Evolutionary conservation across 768 basidiomycete genomes (phyloP).

Genomic region (Russula compacta): DNA sequence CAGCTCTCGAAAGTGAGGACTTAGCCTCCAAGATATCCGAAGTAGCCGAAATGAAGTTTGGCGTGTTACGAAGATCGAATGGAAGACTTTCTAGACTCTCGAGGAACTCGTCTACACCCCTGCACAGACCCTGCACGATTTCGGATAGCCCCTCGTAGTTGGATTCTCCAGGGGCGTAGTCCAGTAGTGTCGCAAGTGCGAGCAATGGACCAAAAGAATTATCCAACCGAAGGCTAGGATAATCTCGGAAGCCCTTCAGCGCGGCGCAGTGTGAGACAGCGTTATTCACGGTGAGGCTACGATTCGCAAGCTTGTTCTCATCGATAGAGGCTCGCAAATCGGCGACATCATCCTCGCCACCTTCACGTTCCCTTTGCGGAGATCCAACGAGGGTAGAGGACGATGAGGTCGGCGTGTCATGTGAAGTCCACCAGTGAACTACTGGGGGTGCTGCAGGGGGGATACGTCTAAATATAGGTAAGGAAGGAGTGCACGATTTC

Average conservation of each 20-base stretch:
- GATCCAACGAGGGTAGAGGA: slow-evolving; percentile 3
- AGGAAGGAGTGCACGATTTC: slow-evolving; percentile 3
- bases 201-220: slow-evolving; percentile 1
- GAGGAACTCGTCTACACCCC: slow-evolving; percentile 13
- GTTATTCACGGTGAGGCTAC: slow-evolving; percentile 2
- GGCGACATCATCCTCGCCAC: background rate
- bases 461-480: slow-evolving; percentile 6
- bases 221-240: background rate
- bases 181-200: slow-evolving; percentile 7
- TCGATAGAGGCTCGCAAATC: slow-evolving; percentile 12
- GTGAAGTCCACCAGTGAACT: background rate
- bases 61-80: slow-evolving; percentile 3
- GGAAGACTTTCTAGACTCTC: background rate
- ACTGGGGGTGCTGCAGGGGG: background rate
- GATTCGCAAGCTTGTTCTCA: slow-evolving; percentile 14
- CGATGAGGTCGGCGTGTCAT: background rate
- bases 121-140: slow-evolving; percentile 6
- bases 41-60: background rate
- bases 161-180: slow-evolving; percentile 1
- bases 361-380: background rate
- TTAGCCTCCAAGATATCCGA: slow-evolving; percentile 3
- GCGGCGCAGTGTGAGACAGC: slow-evolving; percentile 6
- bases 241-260: slow-evolving; percentile 8
- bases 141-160: background rate
- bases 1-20: background rate